Conservation (phyloP, 129 eudicot genomes). For the Saussurea involucrata region DNA sequence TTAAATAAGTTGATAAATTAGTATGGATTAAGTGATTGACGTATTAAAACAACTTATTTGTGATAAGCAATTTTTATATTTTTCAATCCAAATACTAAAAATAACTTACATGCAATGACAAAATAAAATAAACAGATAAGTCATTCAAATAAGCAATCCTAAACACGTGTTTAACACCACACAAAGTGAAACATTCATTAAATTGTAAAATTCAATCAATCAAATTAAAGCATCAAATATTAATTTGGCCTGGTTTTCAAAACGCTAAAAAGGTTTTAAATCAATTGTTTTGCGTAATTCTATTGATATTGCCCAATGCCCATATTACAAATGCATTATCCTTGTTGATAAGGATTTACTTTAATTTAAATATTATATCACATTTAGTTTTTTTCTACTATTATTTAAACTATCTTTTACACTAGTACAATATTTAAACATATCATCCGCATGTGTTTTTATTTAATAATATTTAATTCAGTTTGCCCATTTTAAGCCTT, state of each 20-base stretch:
- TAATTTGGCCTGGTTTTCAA: not conserved
- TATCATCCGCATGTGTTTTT: not conserved
- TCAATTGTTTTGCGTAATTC: not conserved
- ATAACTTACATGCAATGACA: too few relatives aligned
- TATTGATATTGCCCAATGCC: not conserved
- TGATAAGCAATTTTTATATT: too few relatives aligned
- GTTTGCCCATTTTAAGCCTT: not conserved
- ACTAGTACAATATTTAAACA: not conserved
- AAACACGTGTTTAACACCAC: not conserved
- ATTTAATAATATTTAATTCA: not conserved
- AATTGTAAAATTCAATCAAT: too few relatives aligned
- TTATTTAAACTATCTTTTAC: not conserved
- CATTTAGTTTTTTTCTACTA: not conserved
- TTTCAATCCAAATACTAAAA: too few relatives aligned
- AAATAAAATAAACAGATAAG: too few relatives aligned
- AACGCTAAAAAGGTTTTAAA: too few relatives aligned
- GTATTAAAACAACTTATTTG: too few relatives aligned
- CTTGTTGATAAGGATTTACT: not conserved
- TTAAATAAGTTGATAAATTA: too few relatives aligned
- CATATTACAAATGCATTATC: not conserved
- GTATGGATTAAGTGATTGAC: too few relatives aligned
- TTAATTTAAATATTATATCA: too few relatives aligned
- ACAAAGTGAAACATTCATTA: not conserved
- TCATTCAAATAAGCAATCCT: too few relatives aligned
- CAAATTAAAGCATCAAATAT: not conserved